phyloP scores from a whole-genome alignment of 768 basidiomycete genomes.

The Crepidotus variabilis region DNA sequence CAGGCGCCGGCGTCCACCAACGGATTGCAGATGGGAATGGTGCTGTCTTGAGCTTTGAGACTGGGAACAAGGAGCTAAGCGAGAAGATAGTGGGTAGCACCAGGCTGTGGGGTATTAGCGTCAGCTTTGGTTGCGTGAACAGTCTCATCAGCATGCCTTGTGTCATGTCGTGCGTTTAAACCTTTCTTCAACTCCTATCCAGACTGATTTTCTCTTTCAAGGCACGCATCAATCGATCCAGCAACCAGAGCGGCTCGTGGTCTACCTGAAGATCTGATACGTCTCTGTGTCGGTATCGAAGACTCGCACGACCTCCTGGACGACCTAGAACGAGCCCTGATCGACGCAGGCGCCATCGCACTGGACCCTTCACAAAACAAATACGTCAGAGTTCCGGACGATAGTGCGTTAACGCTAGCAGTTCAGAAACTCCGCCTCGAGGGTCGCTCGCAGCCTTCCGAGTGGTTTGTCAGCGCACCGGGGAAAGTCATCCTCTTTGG shows the following conservation, averaged over 20 bases:
- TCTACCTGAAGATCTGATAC: slow-evolving; percentile 96
- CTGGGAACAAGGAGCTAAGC: slow-evolving; percentile 85
- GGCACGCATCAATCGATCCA: slow-evolving; percentile 97
- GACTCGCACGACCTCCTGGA: slow-evolving; percentile 90
- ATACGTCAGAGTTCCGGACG: slow-evolving; percentile 36
- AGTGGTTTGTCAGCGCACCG: slow-evolving; percentile 92
- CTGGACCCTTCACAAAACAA: slow-evolving; percentile 50
- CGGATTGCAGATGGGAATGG: slow-evolving; percentile 90
- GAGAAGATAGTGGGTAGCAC: slow-evolving; percentile 92
- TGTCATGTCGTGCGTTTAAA: slow-evolving; percentile 89
- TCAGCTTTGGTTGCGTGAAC: slow-evolving; percentile 98
- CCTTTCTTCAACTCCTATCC: slow-evolving; percentile 6
- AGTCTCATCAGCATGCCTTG: slow-evolving; percentile 99
- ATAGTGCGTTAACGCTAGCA: slow-evolving; percentile 47
- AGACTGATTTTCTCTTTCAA: slow-evolving; percentile 26
- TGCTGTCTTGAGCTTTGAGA: slow-evolving; percentile 92
- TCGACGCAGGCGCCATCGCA: slow-evolving; percentile 87
- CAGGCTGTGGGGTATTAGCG: slow-evolving; percentile 94
- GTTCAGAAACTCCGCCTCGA: slow-evolving; percentile 61
- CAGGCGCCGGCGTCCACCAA: slow-evolving; percentile 83
- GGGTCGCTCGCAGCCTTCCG: slow-evolving; percentile 31
- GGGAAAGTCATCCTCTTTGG: slow-evolving; percentile 98
- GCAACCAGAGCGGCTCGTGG: slow-evolving; percentile 94
- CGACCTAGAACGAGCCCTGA: slow-evolving; percentile 89
- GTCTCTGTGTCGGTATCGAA: slow-evolving; percentile 97